Base-by-base conservation (phyloP, 2,329 filamentous ascomycete species). In the Talaromyces islandicus region DNA sequence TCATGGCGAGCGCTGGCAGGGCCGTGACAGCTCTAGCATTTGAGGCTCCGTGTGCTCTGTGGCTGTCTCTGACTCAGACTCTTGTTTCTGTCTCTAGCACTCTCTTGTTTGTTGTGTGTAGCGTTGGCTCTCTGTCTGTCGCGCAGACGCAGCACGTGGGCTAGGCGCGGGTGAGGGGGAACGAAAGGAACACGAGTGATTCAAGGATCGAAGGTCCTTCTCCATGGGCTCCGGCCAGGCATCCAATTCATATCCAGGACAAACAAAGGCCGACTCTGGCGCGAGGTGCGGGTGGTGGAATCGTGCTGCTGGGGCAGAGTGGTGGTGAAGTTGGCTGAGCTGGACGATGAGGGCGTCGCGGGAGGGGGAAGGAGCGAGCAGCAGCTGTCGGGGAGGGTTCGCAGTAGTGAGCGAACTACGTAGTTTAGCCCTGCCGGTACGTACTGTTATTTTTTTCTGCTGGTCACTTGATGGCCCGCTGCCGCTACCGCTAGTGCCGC, bases 1-100 rank as follows among this genome's bases (percentile, higher is more conserved):
- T 75, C 73, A 75, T 75, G 62, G 68, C 73, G 71, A 75, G 71
- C 73, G 56, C 38, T 30, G 66, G 65, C 53, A 17, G 4, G 27
- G 27, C 7, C 27, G 48, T 52, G 25, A 6, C 41, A 24, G 38
- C 32, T 50, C n/a, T 21, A 19, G 27, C 55, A 51, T 57, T 48
- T 50, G 55, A 48, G 41, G 24, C 48, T 27, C 24, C n/a, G 2
- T 29, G 24, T 12, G 43, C 43, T 5, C 2, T 7, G n/a, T 43
- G n/a, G 17, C 32, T 14, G 12, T 14, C 32, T 35, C 12, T 35
- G 11, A 14, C n/a, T 4, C 43, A 9, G 7, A 21, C n/a, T 46
- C 11, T n/a, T 19, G 11, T 24, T 3, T 46, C 4, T 46, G 7
- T 24, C 4, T 4, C 9, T 24, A 3, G 43, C 43, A 12, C 4